Base-by-base conservation (phyloP, 768 basidiomycete genomes). In the Boletus rufocinnamomeus region DNA sequence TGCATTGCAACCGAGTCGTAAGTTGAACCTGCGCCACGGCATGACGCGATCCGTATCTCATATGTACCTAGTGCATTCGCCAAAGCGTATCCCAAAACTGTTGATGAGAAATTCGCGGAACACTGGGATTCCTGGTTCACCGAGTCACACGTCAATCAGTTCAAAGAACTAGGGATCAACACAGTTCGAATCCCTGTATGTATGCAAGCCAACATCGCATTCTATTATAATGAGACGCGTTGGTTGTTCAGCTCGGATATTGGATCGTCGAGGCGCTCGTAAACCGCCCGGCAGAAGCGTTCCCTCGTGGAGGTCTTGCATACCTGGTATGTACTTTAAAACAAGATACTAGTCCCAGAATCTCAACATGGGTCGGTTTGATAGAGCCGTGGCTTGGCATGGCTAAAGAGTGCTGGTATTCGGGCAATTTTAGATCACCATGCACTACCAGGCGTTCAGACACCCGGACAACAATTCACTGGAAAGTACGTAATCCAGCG, bases 121-220 rank as follows among this genome's bases (percentile, higher is more conserved):
- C 91, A 93, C 63, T 91, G 89, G 89, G 65, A 79, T 11, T 82
- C 84, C 1, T 93, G 91, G 91, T 91, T 93, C 69, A 86, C 77
- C 9, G 75, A 88, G 59, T 51, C 71, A 1, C 82, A 92, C 58
- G 86, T 91, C 19, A 56, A 82, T 49, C 64, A 77, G n/a, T 74
- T 93, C 11, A 72, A 70, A 16, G 71, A 63, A 4, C 75, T 77
- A 2, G 86, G 86, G 4, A 84, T 92, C 61, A 92, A 93, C 64
- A 88, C 88, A 19, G 87, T 89, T 59, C 84, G 91, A 34, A 77
- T 92, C 63, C 91, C 91, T 1, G 89, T 89, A 63, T 58, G 85
- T 54, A 56, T 21, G 14, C 43, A n/a, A 16, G 2, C 6, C 17
- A 25, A 11, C 6, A n/a, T 27, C 25, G 0, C 28, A 34, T 34